These are phyloP conservation scores for Aschersonia sp. DNA, from an alignment of 2,329 filamentous ascomycete genomes.

Conservation along the genomic window DNA sequence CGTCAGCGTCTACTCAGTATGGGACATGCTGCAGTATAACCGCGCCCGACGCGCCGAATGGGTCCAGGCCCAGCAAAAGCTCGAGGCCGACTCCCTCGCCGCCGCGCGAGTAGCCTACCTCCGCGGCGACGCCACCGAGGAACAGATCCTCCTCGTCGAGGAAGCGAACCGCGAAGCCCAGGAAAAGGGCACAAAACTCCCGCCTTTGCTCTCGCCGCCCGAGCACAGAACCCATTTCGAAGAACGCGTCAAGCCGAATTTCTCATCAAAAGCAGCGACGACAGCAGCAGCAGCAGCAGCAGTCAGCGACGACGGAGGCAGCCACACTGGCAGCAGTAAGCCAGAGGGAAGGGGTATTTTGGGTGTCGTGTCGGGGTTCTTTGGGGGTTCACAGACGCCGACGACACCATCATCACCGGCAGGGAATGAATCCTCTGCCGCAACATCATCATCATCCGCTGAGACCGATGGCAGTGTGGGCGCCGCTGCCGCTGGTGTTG, in stretches of 20 bases:
- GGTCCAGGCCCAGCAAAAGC: constrained; percentile 36
- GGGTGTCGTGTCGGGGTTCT: constrained; percentile 17
- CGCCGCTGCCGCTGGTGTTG: constrained; percentile 5
- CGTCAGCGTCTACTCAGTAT: constrained; percentile 42
- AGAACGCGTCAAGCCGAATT: constrained; percentile 17
- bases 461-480: too few relatives aligned
- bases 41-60: constrained; percentile 44
- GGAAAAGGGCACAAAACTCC: constrained; percentile 29
- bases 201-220: constrained; percentile 34
- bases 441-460: too few relatives aligned
- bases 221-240: constrained; percentile 21
- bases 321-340: background rate
- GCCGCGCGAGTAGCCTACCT: constrained; percentile 46
- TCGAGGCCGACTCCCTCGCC: constrained; percentile 39
- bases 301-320: too few relatives aligned
- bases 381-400: constrained; percentile 8
- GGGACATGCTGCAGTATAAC: constrained; percentile 48
- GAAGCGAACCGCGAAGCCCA: constrained; percentile 36
- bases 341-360: constrained; percentile 19
- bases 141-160: constrained; percentile 41
- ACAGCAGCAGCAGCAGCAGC: too few relatives aligned
- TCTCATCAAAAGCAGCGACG: constrained; percentile 10
- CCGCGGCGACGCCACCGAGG: constrained; percentile 39
- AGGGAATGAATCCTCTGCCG: background rate
- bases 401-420: constrained; percentile 6